phyloP scores from a whole-genome alignment of 805 yeast species.

The Kluyveromyces wickerhamii region DNA sequence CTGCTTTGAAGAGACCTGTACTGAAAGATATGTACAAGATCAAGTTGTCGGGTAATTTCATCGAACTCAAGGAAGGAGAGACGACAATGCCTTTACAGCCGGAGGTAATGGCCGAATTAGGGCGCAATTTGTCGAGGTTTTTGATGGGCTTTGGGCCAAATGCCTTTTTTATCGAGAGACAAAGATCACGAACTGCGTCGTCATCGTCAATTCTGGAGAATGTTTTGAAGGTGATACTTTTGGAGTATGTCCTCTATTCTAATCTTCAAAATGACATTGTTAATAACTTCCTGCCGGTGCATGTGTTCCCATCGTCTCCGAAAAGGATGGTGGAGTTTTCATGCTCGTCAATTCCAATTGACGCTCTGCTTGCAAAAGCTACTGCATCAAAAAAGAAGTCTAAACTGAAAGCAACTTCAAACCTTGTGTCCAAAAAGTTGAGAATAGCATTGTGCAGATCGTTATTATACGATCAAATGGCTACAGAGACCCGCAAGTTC shows the following conservation, averaged over 20 bases:
- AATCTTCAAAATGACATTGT: conserved; percentile 9
- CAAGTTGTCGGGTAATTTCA: conserved; percentile 19
- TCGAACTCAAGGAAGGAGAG: background rate
- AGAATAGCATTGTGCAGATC: conserved; percentile 7
- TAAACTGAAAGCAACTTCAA: conserved; percentile 6
- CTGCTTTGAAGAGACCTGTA: conserved; percentile 17
- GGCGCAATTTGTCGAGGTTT: conserved; percentile 21
- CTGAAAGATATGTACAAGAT: conserved; percentile 32
- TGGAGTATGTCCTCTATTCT: conserved; percentile 35
- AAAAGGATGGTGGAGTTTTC: conserved; percentile 24
- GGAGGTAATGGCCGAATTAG: conserved; percentile 11
- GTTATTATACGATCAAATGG: conserved; percentile 1
- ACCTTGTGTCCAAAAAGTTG: conserved; percentile 7
- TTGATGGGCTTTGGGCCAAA: conserved; percentile 29
- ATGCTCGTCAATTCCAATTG: conserved; percentile 12
- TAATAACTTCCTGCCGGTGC: background rate
- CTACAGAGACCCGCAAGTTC: background rate
- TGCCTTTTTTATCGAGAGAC: conserved; percentile 46
- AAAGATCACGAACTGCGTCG: conserved; percentile 44
- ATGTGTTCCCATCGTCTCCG: conserved; percentile 11
- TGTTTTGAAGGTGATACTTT: conserved; percentile 43
- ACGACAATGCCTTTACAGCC: conserved; percentile 6
- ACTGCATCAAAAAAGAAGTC: background rate
- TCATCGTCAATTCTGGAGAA: conserved; percentile 41
- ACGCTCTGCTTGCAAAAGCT: background rate